Evolutionary conservation across 192 early-diverging fungal genomes (phyloP), one percentile per base, ranked within the genome.

Genomic region (Coemansia sp.): DNA sequence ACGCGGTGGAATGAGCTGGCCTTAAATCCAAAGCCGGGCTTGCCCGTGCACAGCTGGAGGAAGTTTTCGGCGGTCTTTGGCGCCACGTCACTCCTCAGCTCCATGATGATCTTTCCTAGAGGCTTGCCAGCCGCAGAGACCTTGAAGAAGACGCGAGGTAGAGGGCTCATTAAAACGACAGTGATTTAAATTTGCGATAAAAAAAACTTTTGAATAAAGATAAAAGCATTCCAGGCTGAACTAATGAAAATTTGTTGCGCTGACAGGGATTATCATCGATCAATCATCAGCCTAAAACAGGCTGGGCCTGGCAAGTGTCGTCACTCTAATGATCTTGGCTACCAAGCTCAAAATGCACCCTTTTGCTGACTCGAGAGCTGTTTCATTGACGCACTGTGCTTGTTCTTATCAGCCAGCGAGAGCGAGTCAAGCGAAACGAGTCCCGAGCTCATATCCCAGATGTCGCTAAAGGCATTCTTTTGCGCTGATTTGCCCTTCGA

Each of bases 11-110:
- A 98, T 14, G 73, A 84, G 45, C 84, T 82, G 54, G 87, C 91
- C 79, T 91, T 91, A 81, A 86, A 94, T 37, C 80, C 73, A 40
- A 71, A 65, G 27, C 80, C 80, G 31, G 78, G 67, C 49, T 79
- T 67, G 12, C 86, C 86, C 5, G 74, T 70, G 60, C 74, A 67
- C 54, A 93, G 76, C 31, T 86, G 86, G 43, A 87, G 86, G 82
- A 98, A 98, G 90, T 98, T 98, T 77, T 98, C 93, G 36, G 90
- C 90, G n/a, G 95, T 97, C 87, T 90, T 90, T 67, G 96, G 96
- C 10, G 89, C 88, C 43, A 89, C 89, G 76, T 98, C 91, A 47
- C 85, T 86, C 79, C 93, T 92, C 37, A 78, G 65, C 56, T 67
- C 66, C 39, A 78, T 69, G n/a, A 62, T 54, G 41, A 78, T 68